Evolutionary conservation across 2,329 filamentous ascomycete genomes (phyloP).

Genomic region (Xylaria sp.): DNA sequence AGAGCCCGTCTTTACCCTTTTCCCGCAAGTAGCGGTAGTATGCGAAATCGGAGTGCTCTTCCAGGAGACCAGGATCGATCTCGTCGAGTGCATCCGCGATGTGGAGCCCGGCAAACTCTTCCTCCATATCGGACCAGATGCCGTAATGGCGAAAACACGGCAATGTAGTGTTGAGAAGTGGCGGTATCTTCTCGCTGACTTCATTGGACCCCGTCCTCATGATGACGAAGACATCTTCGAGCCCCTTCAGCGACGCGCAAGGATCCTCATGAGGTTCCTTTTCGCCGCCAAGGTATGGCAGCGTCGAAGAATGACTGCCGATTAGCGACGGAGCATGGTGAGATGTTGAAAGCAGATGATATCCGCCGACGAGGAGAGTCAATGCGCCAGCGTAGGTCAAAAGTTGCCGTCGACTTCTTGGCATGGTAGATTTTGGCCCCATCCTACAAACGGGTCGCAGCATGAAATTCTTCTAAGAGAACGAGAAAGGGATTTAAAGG

Average conservation of each 20-base stretch:
- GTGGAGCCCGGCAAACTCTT: conserved; percentile 22
- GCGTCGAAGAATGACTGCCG: background rate
- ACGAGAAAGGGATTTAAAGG: background rate
- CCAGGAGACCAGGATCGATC: conserved; percentile 18
- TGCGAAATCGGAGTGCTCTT: conserved; percentile 23
- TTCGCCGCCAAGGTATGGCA: background rate
- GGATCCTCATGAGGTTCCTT: background rate
- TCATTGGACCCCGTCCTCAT: conserved; percentile 31
- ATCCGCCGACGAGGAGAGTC: background rate
- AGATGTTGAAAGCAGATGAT: background rate
- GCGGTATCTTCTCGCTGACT: conserved; percentile 23
- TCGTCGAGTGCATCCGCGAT: conserved; percentile 20
- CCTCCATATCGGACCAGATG: conserved; percentile 26
- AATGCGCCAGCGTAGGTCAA: conserved; percentile 6
- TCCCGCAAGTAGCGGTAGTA: conserved; percentile 25
- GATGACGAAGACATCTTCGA: conserved; percentile 28
- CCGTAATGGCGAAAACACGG: conserved; percentile 23
- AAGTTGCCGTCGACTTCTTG: conserved; percentile 8
- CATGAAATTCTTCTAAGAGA: background rate
- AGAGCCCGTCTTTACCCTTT: background rate
- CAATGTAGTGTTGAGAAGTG: conserved; percentile 22
- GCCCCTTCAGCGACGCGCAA: conserved; percentile 11
- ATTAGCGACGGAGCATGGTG: background rate
- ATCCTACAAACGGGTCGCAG: background rate
- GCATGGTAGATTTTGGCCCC: background rate